phyloP scores from a whole-genome alignment of 1,284 basidiomycete genomes.

The Neolentinus lepideus region DNA sequence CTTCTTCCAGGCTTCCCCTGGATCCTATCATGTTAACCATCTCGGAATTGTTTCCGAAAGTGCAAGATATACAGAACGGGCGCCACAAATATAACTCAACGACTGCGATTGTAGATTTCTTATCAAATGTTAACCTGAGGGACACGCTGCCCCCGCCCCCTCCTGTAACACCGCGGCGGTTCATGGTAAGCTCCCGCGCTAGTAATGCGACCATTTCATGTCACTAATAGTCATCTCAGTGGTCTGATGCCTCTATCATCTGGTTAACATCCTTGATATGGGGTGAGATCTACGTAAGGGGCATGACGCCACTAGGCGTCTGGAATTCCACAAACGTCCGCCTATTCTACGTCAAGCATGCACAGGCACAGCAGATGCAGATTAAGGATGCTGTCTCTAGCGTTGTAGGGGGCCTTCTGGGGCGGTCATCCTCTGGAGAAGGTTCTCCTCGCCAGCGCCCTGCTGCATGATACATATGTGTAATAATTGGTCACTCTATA shows the following conservation, averaged over 20 bases:
- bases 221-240: conserved; percentile 37
- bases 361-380: conserved; percentile 59
- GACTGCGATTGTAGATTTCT: conserved; percentile 62
- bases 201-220: conserved; percentile 4
- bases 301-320: conserved; percentile 75
- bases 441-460: background rate
- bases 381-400: conserved; percentile 70
- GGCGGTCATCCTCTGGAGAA: conserved; percentile 21
- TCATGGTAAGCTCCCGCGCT: conserved; percentile 44
- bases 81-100: conserved; percentile 56
- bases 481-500: too few relatives aligned
- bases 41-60: conserved; percentile 79
- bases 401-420: conserved; percentile 60
- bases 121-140: conserved; percentile 54
- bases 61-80: conserved; percentile 74
- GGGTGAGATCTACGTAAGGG: conserved; percentile 90
- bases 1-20: conserved; percentile 60
- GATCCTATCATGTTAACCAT: conserved; percentile 81
- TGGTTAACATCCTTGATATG: conserved; percentile 90
- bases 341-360: conserved; percentile 85
- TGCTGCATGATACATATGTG: background rate
- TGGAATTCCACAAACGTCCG: conserved; percentile 86
- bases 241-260: conserved; percentile 82
- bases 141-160: conserved; percentile 68
- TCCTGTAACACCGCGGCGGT: conserved; percentile 60